phyloP scores from a whole-genome alignment of 345 rosid species.

The Geranium brycei region DNA sequence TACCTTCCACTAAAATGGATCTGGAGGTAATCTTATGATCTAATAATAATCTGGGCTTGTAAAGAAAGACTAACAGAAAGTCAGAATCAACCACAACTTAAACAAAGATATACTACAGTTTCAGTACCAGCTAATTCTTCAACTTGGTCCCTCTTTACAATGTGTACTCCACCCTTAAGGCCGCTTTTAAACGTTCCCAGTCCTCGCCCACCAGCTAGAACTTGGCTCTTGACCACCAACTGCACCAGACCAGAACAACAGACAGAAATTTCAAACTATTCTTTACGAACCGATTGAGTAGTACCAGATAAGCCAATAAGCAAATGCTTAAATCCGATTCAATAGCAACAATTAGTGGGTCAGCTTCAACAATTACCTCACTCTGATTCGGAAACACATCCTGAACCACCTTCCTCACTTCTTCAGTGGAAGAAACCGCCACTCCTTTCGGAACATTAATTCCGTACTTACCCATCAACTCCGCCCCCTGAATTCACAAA shows the following conservation, averaged over 20 bases:
- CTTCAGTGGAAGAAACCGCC: slow-evolving; percentile 56
- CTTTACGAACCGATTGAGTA: no score
- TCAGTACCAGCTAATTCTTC: slow-evolving; percentile 67
- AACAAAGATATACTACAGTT: not conserved
- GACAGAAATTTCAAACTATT: not conserved
- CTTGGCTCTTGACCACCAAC: slow-evolving; percentile 95
- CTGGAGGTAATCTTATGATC: not conserved
- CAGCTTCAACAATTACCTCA: slow-evolving; percentile 36
- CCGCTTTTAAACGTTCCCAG: slow-evolving; percentile 83
- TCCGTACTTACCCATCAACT: slow-evolving; percentile 84
- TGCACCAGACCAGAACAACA: slow-evolving; percentile 17
- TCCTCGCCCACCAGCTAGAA: slow-evolving; percentile 98
- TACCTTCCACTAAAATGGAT: not conserved
- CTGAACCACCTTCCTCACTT: slow-evolving; percentile 46
- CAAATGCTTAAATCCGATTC: no score
- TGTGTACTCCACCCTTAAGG: slow-evolving; percentile 92
- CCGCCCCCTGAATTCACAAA: slow-evolving; percentile 55
- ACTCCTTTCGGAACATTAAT: slow-evolving; percentile 84
- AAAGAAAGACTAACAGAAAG: not conserved
- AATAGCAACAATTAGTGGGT: not conserved
- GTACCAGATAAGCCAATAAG: no score
- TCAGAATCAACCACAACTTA: not conserved
- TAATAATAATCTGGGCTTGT: not conserved
- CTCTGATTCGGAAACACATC: slow-evolving; percentile 44
- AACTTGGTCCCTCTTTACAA: slow-evolving; percentile 58